Percentiles rank a stretch among this genome's conserved stretches.
phyloP scores from a whole-genome alignment of 179 eudicot species.

The Corrigiola litoralis region DNA sequence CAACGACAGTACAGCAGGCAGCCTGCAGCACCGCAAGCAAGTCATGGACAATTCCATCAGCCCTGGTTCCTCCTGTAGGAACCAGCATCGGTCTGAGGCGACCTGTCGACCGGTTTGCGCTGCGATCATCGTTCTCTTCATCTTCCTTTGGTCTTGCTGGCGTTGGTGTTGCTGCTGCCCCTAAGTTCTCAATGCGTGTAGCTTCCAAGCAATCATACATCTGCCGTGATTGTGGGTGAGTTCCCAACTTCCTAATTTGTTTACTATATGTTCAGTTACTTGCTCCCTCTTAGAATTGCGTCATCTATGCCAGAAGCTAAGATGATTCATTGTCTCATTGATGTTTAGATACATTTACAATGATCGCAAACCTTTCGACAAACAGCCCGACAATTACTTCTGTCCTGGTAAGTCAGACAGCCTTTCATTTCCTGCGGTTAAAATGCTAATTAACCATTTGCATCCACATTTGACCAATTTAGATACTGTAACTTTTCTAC shows the following conservation, averaged over 20 bases:
- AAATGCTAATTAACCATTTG: background rate
- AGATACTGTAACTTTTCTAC: too few relatives aligned
- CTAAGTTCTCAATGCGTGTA: slow-evolving; percentile 72
- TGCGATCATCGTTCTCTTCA: slow-evolving; percentile 53
- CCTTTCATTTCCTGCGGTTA: too few relatives aligned
- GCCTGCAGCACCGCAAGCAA: slow-evolving; percentile 2
- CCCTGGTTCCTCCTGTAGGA: slow-evolving; percentile 30
- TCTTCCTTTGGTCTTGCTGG: slow-evolving; percentile 39
- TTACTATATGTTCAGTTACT: too few relatives aligned
- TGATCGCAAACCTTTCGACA: slow-evolving; percentile 87
- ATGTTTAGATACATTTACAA: slow-evolving; percentile 79
- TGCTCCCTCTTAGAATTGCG: background rate
- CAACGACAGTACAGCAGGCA: slow-evolving; percentile 33
- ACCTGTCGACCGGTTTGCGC: slow-evolving; percentile 36
- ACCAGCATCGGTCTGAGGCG: slow-evolving; percentile 36
- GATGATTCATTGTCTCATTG: slow-evolving; percentile 7
- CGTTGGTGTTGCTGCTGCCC: slow-evolving; percentile 28
- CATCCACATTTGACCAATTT: too few relatives aligned
- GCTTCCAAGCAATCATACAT: slow-evolving; percentile 83
- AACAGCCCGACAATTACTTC: slow-evolving; percentile 73
- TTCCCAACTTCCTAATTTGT: background rate
- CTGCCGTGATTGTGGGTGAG: slow-evolving; percentile 95
- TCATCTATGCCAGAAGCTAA: background rate
- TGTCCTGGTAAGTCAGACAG: slow-evolving; percentile 63
- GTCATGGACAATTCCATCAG: slow-evolving; percentile 28